Evolutionary conservation across 1,284 basidiomycete species (phyloP), one percentile per base, ranked within the genome.

Genomic region (Austroboletus niveus): DNA sequence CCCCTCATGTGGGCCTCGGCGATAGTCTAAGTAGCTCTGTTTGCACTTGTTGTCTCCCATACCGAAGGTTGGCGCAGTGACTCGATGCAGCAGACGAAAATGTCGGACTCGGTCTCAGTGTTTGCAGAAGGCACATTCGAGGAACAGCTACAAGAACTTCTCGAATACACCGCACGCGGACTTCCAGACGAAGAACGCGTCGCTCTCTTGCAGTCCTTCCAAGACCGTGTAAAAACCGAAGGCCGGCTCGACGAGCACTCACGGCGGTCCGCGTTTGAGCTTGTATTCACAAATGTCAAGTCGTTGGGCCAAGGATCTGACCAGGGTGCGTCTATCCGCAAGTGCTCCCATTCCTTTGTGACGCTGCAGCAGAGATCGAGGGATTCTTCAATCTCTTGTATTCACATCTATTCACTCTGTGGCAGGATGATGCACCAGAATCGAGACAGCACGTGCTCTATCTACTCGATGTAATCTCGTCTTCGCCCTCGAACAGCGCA

Each of bases 51-150:
- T 59, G 40, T 40, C 52, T 15, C 30, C 15, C 15, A 52, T 49
- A 40, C 29, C 47, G 10, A 45, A 54, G 47, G 45, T 53, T 42
- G 56, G 41, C 29, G 38, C 27, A 29, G 29, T 39, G 49, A 59
- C 27, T 29, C 27, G 27, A 29, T 29, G 7, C 39, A 15, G 47
- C 45, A 44, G 24, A 42, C 43, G 45, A 59, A 44, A 67, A 64
- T 42, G 35, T 48, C 63, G 47, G 92, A 94, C 75, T 88, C 88
- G 46, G 78, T 94, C 52, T 85, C 91, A 52, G 84, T 94, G 61
- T 92, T 92, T 64, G 84, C 89, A 24, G 92, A 94, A 71, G 89
- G 92, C 53, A 90, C 92, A 1, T 94, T 92, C 64, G 82, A 87
- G 66, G 89, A 93, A 40, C 69, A 94, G 87, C 81, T 92, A 62